Evolutionary conservation across 345 rosid species (phyloP), one percentile per base, ranked within the genome.

Genomic region (Sisymbrium irio): DNA sequence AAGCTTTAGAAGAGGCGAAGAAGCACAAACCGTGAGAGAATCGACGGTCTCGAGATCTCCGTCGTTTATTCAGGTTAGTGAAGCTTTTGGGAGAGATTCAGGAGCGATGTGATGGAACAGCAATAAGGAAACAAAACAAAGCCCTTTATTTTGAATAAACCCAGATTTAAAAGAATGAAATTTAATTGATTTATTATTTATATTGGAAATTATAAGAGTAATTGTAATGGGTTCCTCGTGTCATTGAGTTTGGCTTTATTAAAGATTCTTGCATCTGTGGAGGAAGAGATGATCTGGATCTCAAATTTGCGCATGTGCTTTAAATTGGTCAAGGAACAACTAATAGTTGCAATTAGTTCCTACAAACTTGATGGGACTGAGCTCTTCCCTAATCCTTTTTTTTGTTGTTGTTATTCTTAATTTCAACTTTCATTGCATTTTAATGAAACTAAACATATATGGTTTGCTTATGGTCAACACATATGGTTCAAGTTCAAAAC

Each of bases 21-120:
- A 51, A 53, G 4, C 0, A 62, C 37, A 14, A 56, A 74, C 72
- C 51, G 19, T 25, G 72, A 65, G 65, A 57, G 72, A 65, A 74
- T 65, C 72, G 25, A 45, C 28, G 51, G 22, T 69, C 56, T 71
- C 3, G 75, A 37, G 60, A 71, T 71, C 67, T 71, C 75, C 75
- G 60, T 71, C 67, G 46, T 59, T 2, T 57, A 51, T 33, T 57
- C 1, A 54, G 59, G 59, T 27, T 1, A 51, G 51, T 27, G 59
- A 7, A 12, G 65, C 25, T 5, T 37, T 14, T 60, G 67, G 67
- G 67, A 47, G 25, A 3, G 60, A 70, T 59, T 36, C 45, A 59
- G 47, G 36, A 53, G 59, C n/a, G 57, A 46, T 33, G 35, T 33
- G 35, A 8, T 59, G 35, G 27, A 25, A 36, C 47, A 25, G 25